Evolutionary conservation across 257 asterid species (phyloP).

Genomic region (Marsdenia floribunda): DNA sequence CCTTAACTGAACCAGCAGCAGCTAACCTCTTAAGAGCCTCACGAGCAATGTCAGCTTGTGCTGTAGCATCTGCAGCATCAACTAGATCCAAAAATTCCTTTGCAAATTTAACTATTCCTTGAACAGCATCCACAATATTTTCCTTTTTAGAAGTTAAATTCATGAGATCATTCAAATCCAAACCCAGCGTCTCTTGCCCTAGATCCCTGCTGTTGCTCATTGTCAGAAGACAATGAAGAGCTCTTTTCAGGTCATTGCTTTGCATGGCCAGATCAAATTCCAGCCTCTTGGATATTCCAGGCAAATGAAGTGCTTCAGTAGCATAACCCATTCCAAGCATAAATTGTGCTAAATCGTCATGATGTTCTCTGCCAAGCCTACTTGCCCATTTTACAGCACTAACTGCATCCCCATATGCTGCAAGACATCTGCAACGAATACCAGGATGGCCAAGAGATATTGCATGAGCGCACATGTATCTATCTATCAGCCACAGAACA

Average conservation of each 20-base stretch:
- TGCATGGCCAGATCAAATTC: conserved; percentile 97
- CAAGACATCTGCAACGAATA: conserved; percentile 94
- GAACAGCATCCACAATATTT: conserved; percentile 89
- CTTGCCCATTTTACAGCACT: conserved; percentile 99
- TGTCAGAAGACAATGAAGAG: conserved; percentile 86
- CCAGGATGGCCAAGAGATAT: conserved; percentile 97
- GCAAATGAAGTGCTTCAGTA: conserved; percentile 97
- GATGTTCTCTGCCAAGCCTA: conserved; percentile 97
- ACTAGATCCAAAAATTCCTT: conserved; percentile 85
- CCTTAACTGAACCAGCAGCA: conserved; percentile 97
- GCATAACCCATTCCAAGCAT: conserved; percentile 99
- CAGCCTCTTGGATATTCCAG: conserved; percentile 92
- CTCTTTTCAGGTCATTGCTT: conserved; percentile 89
- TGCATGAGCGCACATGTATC: conserved; percentile 96
- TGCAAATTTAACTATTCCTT: conserved; percentile 91
- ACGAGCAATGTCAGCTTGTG: conserved; percentile 93
- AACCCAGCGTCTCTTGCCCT: conserved; percentile 92
- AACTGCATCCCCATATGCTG: conserved; percentile 98
- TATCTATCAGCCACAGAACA: conserved; percentile 88
- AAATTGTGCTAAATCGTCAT: conserved; percentile 95
- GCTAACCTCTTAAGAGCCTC: conserved; percentile 97
- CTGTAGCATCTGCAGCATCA: conserved; percentile 99
- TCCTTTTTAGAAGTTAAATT: conserved; percentile 81
- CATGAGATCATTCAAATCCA: conserved; percentile 86
- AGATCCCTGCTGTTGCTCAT: conserved; percentile 99